Evolutionary conservation across 2,329 filamentous ascomycete genomes (phyloP), one percentile per base, ranked within the genome.

Genomic region (Hypocreales sp.): DNA sequence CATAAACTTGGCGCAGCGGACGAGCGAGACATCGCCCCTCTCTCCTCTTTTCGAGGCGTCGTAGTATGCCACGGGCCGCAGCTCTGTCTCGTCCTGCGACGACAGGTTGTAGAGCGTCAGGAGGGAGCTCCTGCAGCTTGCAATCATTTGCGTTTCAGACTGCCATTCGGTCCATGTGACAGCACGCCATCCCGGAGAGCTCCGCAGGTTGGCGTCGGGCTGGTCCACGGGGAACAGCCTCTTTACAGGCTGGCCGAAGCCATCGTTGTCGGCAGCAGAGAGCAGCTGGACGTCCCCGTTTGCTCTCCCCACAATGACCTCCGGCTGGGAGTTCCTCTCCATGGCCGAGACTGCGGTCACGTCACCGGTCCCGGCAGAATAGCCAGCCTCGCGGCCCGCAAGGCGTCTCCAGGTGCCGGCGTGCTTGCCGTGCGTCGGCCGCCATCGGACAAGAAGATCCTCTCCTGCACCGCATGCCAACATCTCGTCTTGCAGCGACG

Each of bases 381-480:
- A 61, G 0, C 56, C 60, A 6, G 41, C 31, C 1, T 45, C 35
- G 9, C 45, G 39, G 2, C 65, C 66, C 21, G 46, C 37, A 2
- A 56, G 33, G 8, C 42, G 41, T 6, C 47, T 39, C 61, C 61
- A 65, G 1, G 33, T 24, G 31, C 42, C 42, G 13, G 14, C 26
- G 15, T 23, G 26, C 30, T 20, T 35, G 4, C 33, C 42, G 5
- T 37, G 35, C 8, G 38, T 44, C 10, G 47, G 40, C 13, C 55
- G 54, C 15, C 51, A 45, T 14, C 61, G 47, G 3, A 58, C 53
- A 5, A 65, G 44, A 16, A 70, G 40, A 15, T 67, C 55, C 41
- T 69, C 62, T 0, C 66, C 65, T 0, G 56, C 60, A 1, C 64
- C 64, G 46, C 58, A 65, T 2, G 60, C 55, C 0, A 67, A 46